phyloP scores from a whole-genome alignment of 2,329 filamentous ascomycete genomes.

The Talaromyces amestolkiae region DNA sequence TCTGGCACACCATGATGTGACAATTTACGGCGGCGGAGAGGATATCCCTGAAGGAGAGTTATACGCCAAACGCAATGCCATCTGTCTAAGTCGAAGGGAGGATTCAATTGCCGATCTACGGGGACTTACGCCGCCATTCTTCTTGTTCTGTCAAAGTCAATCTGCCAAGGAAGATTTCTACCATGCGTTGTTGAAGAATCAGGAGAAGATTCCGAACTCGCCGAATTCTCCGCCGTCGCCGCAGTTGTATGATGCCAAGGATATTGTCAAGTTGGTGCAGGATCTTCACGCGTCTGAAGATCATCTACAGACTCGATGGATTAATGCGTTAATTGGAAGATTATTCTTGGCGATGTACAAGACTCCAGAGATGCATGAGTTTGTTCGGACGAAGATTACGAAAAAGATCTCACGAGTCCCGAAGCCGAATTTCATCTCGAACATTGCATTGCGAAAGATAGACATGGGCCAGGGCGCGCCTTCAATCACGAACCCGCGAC shows the following conservation, averaged over 20 bases:
- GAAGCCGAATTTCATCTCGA: slow-evolving; percentile 83
- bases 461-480: slow-evolving; percentile 84
- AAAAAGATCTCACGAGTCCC: slow-evolving; percentile 96
- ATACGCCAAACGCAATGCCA: slow-evolving; percentile 91
- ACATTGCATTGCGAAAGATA: slow-evolving; percentile 77
- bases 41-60: slow-evolving; percentile 85
- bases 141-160: slow-evolving; percentile 89
- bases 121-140: slow-evolving; percentile 76
- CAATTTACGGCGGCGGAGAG: slow-evolving; percentile 77
- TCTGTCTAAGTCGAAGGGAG: slow-evolving; percentile 69
- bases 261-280: slow-evolving; percentile 87
- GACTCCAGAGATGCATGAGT: slow-evolving; percentile 74
- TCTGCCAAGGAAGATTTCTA: slow-evolving; percentile 99
- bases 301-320: slow-evolving; percentile 83
- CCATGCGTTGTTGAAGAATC: slow-evolving; percentile 81
- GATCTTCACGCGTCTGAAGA: slow-evolving; percentile 88
- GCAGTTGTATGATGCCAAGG: slow-evolving; percentile 74
- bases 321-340: slow-evolving; percentile 86
- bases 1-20: slow-evolving; percentile 76
- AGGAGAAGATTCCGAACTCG: slow-evolving; percentile 64
- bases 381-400: slow-evolving; percentile 80
- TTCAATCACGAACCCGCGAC: slow-evolving; percentile 79
- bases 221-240: slow-evolving; percentile 63
- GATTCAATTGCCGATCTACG: slow-evolving; percentile 53
- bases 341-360: slow-evolving; percentile 86